A percentile compares a stretch with the other conserved stretches of the same genome.
These are phyloP conservation scores for Populus simonii DNA, from an alignment of 345 rosid species.

Conservation along the genomic window DNA sequence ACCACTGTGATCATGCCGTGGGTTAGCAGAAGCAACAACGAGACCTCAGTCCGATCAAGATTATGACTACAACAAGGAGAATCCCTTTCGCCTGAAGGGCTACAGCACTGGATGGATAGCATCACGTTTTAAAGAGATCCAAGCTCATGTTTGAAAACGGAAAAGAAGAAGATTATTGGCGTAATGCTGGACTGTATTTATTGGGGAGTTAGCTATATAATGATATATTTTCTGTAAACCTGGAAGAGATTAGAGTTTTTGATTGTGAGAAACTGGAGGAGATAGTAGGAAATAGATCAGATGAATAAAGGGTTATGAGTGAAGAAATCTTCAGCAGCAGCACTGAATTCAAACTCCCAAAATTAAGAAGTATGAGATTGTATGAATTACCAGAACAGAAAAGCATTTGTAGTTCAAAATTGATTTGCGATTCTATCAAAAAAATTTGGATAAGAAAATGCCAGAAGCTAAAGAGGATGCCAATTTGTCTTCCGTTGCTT, in stretches of 20 bases:
- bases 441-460: not conserved
- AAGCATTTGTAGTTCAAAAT: slow-evolving; percentile 1
- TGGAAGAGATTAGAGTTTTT: not conserved
- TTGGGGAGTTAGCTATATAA: no score
- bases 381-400: not conserved
- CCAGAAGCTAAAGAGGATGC: slow-evolving; percentile 18
- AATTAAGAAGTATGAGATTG: not conserved
- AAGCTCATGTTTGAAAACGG: no score
- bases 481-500: slow-evolving; percentile 7
- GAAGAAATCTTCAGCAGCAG: not conserved
- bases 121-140: no score
- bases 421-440: slow-evolving; percentile 15
- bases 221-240: not conserved
- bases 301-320: not conserved
- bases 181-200: no score
- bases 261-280: slow-evolving; percentile 11
- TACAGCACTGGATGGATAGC: no score
- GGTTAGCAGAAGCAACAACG: no score
- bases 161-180: no score
- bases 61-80: no score
- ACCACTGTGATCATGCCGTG: no score
- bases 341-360: not conserved
- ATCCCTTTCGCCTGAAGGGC: no score
- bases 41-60: no score
- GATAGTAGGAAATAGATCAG: slow-evolving; percentile 8